A percentile compares a stretch with the other conserved stretches of the same genome.
Evolutionary conservation across 148 eudicot species (phyloP).

Genomic region (Tetragonia tetragonoides): DNA sequence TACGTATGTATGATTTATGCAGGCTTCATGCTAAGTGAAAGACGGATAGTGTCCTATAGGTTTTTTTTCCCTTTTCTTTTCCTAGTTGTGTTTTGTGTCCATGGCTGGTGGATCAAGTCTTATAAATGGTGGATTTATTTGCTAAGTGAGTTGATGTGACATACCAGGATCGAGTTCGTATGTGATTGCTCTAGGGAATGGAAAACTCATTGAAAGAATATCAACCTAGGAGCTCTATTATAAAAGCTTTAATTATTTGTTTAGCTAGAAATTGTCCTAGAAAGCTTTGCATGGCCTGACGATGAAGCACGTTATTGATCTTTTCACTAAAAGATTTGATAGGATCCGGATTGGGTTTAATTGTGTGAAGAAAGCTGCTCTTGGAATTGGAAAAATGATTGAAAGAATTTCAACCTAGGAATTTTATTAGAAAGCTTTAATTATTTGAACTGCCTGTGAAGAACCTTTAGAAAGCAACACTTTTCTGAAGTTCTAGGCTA

Average conservation of each 20-base stretch:
- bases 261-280: too few relatives aligned
- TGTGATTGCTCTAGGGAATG: neutral
- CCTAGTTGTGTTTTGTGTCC: too few relatives aligned
- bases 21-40: too few relatives aligned
- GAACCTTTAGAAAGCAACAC: neutral
- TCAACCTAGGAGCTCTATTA: too few relatives aligned
- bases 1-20: too few relatives aligned
- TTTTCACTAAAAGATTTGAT: too few relatives aligned
- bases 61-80: neutral
- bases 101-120: neutral
- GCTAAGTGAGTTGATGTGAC: neutral
- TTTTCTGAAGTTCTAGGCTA: neutral
- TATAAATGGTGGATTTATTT: neutral
- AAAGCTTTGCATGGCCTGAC: too few relatives aligned
- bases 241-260: too few relatives aligned
- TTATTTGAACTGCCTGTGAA: neutral
- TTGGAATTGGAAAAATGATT: too few relatives aligned
- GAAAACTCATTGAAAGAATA: neutral
- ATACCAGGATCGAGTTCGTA: neutral
- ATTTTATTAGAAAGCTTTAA: neutral
- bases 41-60: neutral
- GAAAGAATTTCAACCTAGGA: neutral
- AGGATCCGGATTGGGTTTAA: too few relatives aligned
- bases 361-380: too few relatives aligned
- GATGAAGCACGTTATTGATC: too few relatives aligned